phyloP scores from a whole-genome alignment of 768 basidiomycete species.

The Candolleomyces aberdarensis region DNA sequence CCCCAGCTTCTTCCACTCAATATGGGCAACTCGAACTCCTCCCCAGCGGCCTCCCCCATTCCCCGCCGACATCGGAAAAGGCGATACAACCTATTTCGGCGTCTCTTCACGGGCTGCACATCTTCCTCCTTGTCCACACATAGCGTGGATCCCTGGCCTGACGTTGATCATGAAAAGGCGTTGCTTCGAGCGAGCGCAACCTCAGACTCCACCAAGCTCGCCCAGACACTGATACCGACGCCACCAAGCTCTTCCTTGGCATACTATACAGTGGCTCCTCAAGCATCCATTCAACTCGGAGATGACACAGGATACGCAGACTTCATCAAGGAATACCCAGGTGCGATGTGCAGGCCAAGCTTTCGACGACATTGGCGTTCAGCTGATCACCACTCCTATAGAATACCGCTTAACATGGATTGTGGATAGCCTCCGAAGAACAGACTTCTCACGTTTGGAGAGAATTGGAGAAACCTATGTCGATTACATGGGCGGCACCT shows the following conservation, averaged over 20 bases:
- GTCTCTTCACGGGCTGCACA: conserved; percentile 9
- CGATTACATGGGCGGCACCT: conserved; percentile 83
- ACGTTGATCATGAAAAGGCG: conserved; percentile 8
- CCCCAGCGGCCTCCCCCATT: not conserved
- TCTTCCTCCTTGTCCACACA: conserved; percentile 7
- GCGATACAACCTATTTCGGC: conserved; percentile 4
- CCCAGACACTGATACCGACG: not conserved
- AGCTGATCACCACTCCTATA: conserved; percentile 5
- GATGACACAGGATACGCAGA: conserved; percentile 41
- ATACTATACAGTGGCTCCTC: conserved; percentile 7
- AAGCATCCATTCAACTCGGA: conserved; percentile 20
- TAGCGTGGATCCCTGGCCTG: conserved; percentile 8
- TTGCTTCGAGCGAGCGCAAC: not conserved
- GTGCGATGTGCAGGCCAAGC: conserved; percentile 14
- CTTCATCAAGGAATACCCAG: conserved; percentile 46
- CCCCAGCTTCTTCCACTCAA: not conserved
- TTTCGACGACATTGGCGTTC: not conserved
- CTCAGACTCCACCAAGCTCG: not conserved
- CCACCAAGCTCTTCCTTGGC: conserved; percentile 10
- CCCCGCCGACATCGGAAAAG: not conserved
- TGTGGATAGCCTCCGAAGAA: conserved; percentile 61
- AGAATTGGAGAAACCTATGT: conserved; percentile 71
- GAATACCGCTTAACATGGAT: conserved; percentile 72
- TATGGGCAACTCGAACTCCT: conserved; percentile 15
- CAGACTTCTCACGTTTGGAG: conserved; percentile 59